Evolutionary conservation across 2,329 filamentous ascomycete species (phyloP).

Genomic region (Fusarium camptoceras): DNA sequence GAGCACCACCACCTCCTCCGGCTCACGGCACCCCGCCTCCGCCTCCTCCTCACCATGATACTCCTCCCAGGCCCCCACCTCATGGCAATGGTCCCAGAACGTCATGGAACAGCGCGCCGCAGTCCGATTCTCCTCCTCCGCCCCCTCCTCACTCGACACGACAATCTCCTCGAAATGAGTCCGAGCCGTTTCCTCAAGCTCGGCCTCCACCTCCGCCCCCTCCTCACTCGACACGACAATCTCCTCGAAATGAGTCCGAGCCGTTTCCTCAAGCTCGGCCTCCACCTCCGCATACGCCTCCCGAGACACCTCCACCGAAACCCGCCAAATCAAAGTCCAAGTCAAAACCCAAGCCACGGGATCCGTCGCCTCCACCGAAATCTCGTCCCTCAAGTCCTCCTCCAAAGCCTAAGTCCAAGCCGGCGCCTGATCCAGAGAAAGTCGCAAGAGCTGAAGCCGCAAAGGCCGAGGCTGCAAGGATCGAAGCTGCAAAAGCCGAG

Average conservation of each 20-base stretch:
- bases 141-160: constrained; percentile 41
- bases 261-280: constrained; percentile 33
- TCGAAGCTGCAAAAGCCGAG: neutral
- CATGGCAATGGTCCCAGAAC: constrained; percentile 51
- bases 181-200: constrained; percentile 32
- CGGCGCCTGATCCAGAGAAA: constrained; percentile 32
- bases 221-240: constrained; percentile 38
- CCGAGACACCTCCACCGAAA: constrained; percentile 41
- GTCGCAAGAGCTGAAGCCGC: neutral
- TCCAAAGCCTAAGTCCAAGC: constrained; percentile 36
- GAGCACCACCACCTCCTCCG: constrained; percentile 51
- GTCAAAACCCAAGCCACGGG: constrained; percentile 19
- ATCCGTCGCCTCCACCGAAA: constrained; percentile 42
- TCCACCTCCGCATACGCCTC: constrained; percentile 37
- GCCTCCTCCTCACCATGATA: constrained; percentile 50
- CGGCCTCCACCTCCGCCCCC: constrained; percentile 42
- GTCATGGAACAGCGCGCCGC: constrained; percentile 53
- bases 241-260: constrained; percentile 34
- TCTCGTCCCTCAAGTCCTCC: constrained; percentile 34
- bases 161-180: constrained; percentile 33
- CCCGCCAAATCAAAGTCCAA: constrained; percentile 36
- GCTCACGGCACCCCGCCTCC: constrained; percentile 51
- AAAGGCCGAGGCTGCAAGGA: neutral
- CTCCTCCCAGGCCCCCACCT: constrained; percentile 44
- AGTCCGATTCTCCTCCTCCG: constrained; percentile 41